These are phyloP conservation scores for Leptographium flavum DNA, from an alignment of 2,329 filamentous ascomycete species.

Conservation along the genomic window DNA sequence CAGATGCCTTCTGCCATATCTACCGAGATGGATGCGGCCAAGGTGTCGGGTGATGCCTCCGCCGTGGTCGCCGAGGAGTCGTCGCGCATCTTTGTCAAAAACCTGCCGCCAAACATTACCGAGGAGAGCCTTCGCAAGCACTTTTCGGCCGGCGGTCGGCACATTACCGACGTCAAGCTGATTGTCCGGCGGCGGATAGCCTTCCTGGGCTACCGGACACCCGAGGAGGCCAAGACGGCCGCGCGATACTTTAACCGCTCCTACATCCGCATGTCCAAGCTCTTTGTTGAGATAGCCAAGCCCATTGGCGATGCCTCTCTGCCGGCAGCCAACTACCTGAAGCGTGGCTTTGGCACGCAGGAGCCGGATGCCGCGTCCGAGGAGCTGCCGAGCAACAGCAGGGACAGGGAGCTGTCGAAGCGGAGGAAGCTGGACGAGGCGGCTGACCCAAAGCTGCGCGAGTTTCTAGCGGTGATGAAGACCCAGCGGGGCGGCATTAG, in stretches of 20 bases:
- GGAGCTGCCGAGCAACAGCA: not conserved
- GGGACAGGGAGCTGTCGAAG: slow-evolving; percentile 23
- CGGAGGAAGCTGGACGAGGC: slow-evolving; percentile 52
- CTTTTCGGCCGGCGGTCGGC: slow-evolving; percentile 57
- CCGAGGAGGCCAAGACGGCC: slow-evolving; percentile 66
- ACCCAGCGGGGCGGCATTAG: slow-evolving; percentile 25
- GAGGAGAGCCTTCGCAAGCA: slow-evolving; percentile 81
- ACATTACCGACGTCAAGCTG: slow-evolving; percentile 85
- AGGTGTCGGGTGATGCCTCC: not conserved
- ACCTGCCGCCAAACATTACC: slow-evolving; percentile 71
- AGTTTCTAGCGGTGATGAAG: slow-evolving; percentile 77
- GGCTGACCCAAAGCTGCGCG: slow-evolving; percentile 66
- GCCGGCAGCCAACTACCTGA: slow-evolving; percentile 11
- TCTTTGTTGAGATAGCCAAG: slow-evolving; percentile 75
- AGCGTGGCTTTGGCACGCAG: slow-evolving; percentile 5
- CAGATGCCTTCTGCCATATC: slow-evolving; percentile 3
- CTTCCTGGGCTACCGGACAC: slow-evolving; percentile 83
- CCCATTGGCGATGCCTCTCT: slow-evolving; percentile 38
- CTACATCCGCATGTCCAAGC: slow-evolving; percentile 91
- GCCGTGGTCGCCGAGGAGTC: slow-evolving; percentile 22
- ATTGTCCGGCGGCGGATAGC: slow-evolving; percentile 83
- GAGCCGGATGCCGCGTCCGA: not conserved
- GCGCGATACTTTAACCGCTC: slow-evolving; percentile 92
- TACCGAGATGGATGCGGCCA: not conserved
- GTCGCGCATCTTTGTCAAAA: slow-evolving; percentile 66